phyloP scores from a whole-genome alignment of 2,329 filamentous ascomycete species.

The Venturia aucupariae region DNA sequence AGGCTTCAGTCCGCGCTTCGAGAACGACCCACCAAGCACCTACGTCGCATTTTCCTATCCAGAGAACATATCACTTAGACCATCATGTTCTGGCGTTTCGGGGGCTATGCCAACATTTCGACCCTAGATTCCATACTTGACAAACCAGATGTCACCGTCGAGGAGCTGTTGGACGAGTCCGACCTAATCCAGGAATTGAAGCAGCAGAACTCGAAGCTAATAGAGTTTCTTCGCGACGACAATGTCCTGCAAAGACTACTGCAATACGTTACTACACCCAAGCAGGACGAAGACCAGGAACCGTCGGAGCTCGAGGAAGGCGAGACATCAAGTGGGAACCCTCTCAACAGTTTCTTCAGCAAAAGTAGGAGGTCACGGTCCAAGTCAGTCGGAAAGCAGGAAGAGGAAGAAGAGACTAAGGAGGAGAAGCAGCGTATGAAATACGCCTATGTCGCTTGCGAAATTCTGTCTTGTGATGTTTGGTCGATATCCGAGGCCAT shows the following conservation, averaged over 20 bases:
- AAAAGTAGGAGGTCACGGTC: constrained; percentile 31
- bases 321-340: constrained; percentile 28
- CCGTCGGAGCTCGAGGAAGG: constrained; percentile 42
- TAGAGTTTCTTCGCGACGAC: constrained; percentile 89
- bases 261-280: constrained; percentile 82
- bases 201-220: constrained; percentile 94
- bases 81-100: constrained; percentile 99
- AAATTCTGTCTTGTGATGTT: constrained; percentile 88
- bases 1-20: neutral
- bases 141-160: constrained; percentile 85
- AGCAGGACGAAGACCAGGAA: constrained; percentile 32
- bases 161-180: constrained; percentile 91
- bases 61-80: constrained; percentile 12
- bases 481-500: constrained; percentile 94
- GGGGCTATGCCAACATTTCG: constrained; percentile 95
- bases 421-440: constrained; percentile 85
- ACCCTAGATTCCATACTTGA: constrained; percentile 95
- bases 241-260: constrained; percentile 75
- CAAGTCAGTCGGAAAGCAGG: constrained; percentile 33
- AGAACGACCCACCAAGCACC: constrained; percentile 7
- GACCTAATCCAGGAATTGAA: constrained; percentile 97
- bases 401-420: constrained; percentile 53
- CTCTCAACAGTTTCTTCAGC: constrained; percentile 35
- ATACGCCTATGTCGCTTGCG: constrained; percentile 87
- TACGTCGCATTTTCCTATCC: neutral